Evolutionary conservation across 768 basidiomycete genomes (phyloP).

Genomic region (Leccinum broughii): DNA sequence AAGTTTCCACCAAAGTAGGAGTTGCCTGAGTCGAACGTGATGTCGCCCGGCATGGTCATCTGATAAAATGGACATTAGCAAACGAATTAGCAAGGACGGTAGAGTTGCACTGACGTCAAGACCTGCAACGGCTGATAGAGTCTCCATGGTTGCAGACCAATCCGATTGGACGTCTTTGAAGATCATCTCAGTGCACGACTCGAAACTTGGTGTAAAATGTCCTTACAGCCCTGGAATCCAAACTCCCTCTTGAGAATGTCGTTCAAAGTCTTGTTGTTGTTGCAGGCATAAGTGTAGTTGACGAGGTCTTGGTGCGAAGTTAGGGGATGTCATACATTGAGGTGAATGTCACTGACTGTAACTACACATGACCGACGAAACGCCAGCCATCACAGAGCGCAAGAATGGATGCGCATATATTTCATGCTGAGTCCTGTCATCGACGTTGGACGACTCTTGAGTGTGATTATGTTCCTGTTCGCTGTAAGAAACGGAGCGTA

Average conservation of each 20-base stretch:
- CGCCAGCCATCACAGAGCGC: conserved; percentile 62
- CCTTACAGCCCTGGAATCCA: conserved; percentile 63
- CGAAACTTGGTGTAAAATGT: background rate
- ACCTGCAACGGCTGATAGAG: conserved; percentile 55
- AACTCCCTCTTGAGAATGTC: conserved; percentile 65
- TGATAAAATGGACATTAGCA: conserved; percentile 24
- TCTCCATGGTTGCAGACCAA: conserved; percentile 58
- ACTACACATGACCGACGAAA: conserved; percentile 67
- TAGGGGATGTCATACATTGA: background rate
- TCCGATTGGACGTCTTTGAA: conserved; percentile 54
- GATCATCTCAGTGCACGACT: background rate
- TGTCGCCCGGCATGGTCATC: conserved; percentile 78
- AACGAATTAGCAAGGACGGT: too few relatives aligned
- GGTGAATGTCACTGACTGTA: conserved; percentile 38
- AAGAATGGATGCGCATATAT: conserved; percentile 58
- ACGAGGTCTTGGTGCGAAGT: conserved; percentile 42
- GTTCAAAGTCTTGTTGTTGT: conserved; percentile 59
- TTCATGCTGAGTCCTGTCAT: conserved; percentile 52
- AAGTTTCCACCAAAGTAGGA: conserved; percentile 62
- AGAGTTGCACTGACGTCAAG: conserved; percentile 49
- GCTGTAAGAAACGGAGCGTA: conserved; percentile 14
- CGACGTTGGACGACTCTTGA: conserved; percentile 38
- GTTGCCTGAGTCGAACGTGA: conserved; percentile 37
- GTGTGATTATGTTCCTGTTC: conserved; percentile 40
- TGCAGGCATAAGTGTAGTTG: conserved; percentile 63